Evolutionary conservation across 2,329 filamentous ascomycete species (phyloP).

Genomic region (Alternaria gaisen): DNA sequence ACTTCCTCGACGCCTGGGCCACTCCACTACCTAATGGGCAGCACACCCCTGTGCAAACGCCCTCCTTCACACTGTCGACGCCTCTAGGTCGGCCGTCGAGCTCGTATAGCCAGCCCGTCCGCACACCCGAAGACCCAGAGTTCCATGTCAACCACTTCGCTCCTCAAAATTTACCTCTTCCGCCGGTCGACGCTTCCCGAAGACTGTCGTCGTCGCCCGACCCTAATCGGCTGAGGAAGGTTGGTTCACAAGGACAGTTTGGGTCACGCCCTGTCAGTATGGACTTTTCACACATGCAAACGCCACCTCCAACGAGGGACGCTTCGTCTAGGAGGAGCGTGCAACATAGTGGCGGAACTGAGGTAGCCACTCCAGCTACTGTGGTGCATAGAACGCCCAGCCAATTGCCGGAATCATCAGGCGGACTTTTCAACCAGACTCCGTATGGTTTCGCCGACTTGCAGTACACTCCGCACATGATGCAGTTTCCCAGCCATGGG

Average conservation of each 20-base stretch:
- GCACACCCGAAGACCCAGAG: slow-evolving; percentile 52
- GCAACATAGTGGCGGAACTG: slow-evolving; percentile 40
- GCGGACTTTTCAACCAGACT: slow-evolving; percentile 48
- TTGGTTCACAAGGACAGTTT: slow-evolving; percentile 25
- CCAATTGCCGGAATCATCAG: slow-evolving; percentile 31
- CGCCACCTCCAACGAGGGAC: slow-evolving; percentile 68
- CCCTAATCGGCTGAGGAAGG: slow-evolving; percentile 40
- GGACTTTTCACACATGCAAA: slow-evolving; percentile 64
- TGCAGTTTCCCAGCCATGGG: slow-evolving; percentile 61
- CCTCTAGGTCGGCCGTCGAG: slow-evolving; percentile 47
- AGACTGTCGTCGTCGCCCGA: slow-evolving; percentile 67
- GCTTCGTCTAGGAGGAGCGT: slow-evolving; percentile 59
- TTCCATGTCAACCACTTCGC: slow-evolving; percentile 71
- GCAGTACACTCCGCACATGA: slow-evolving; percentile 67
- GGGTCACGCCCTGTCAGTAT: slow-evolving; percentile 43
- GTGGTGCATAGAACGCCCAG: slow-evolving; percentile 54
- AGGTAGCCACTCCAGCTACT: slow-evolving; percentile 47
- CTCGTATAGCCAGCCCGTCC: slow-evolving; percentile 46
- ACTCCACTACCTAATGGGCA: slow-evolving; percentile 55
- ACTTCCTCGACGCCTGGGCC: slow-evolving; percentile 61
- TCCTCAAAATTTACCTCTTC: slow-evolving; percentile 63
- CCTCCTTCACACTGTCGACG: slow-evolving; percentile 49
- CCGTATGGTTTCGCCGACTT: slow-evolving; percentile 61
- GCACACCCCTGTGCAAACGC: slow-evolving; percentile 54
- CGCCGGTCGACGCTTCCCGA: slow-evolving; percentile 67